Percentiles rank a stretch among this genome's conserved stretches.
Evolutionary conservation across 2,329 filamentous ascomycete species (phyloP).

Genomic region (Paecilomyces sp.): DNA sequence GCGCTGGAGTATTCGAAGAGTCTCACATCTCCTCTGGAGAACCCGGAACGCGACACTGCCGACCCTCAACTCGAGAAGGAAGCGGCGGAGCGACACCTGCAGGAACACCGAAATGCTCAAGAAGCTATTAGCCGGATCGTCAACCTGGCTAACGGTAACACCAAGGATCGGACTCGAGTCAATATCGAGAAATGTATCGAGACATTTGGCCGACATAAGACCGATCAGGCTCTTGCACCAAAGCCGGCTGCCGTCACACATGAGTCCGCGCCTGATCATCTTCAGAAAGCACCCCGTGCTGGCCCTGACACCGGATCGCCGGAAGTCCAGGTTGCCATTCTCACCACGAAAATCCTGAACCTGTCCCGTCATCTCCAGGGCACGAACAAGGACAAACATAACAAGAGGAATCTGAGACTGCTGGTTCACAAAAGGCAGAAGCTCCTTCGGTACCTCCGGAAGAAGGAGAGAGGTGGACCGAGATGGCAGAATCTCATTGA

Average conservation of each 20-base stretch:
- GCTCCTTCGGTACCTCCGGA: slow-evolving; percentile 76
- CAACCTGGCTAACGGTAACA: slow-evolving; percentile 66
- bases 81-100: slow-evolving; percentile 39
- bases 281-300: slow-evolving; percentile 55
- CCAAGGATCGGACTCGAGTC: slow-evolving; percentile 68
- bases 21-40: slow-evolving; percentile 43
- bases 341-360: slow-evolving; percentile 87
- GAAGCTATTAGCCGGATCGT: slow-evolving; percentile 76
- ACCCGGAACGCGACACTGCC: slow-evolving; percentile 19
- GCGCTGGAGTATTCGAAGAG: slow-evolving; percentile 61
- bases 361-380: slow-evolving; percentile 65
- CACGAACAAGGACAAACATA: slow-evolving; percentile 81
- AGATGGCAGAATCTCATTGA: slow-evolving; percentile 82
- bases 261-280: slow-evolving; percentile 29
- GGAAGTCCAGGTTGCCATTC: slow-evolving; percentile 94
- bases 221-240: slow-evolving; percentile 62
- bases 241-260: slow-evolving; percentile 43
- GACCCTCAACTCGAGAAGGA: slow-evolving; percentile 35
- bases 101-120: slow-evolving; percentile 59
- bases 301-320: slow-evolving; percentile 90
- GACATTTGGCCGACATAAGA: slow-evolving; percentile 84
- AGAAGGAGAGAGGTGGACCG: slow-evolving; percentile 82
- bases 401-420: slow-evolving; percentile 81
- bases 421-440: slow-evolving; percentile 87
- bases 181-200: slow-evolving; percentile 81